Evolutionary conservation across 2,329 filamentous ascomycete genomes (phyloP).

Genomic region (Botrytis hyacinthi): DNA sequence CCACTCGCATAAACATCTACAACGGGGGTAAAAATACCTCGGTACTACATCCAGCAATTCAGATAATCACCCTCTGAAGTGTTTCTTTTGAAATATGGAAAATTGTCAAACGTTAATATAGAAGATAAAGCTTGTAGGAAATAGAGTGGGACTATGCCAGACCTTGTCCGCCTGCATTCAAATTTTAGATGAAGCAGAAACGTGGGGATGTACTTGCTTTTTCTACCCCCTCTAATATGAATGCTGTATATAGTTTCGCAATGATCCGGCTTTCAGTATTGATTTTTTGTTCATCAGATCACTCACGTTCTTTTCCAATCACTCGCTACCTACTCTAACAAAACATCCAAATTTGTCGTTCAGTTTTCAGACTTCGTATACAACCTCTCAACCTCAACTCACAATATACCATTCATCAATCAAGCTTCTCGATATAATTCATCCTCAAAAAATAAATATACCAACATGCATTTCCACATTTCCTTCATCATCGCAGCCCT

Average conservation of each 20-base stretch:
- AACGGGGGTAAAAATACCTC: not conserved
- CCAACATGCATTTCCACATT: not conserved
- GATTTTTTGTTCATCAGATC: not conserved
- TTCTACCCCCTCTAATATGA: not conserved
- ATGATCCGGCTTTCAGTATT: not conserved
- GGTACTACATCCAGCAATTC: not conserved
- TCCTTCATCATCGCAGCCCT: not conserved
- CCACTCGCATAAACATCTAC: not conserved
- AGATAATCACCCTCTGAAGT: fast-evolving
- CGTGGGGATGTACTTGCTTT: not conserved
- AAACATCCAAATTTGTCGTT: not conserved
- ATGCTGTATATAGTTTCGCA: not conserved
- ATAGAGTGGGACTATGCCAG: not conserved
- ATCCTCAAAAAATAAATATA: not conserved
- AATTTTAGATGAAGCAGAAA: not conserved
- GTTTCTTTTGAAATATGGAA: not conserved
- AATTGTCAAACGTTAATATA: not conserved
- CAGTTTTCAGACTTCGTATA: not conserved
- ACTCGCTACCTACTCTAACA: not conserved
- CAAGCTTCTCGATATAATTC: not conserved
- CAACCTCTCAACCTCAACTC: not conserved
- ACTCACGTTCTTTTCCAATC: not conserved
- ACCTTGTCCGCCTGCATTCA: not conserved
- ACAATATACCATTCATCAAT: not conserved
- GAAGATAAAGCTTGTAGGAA: not conserved